phyloP scores from a whole-genome alignment of 768 basidiomycete species.

The Lactarius vividus region DNA sequence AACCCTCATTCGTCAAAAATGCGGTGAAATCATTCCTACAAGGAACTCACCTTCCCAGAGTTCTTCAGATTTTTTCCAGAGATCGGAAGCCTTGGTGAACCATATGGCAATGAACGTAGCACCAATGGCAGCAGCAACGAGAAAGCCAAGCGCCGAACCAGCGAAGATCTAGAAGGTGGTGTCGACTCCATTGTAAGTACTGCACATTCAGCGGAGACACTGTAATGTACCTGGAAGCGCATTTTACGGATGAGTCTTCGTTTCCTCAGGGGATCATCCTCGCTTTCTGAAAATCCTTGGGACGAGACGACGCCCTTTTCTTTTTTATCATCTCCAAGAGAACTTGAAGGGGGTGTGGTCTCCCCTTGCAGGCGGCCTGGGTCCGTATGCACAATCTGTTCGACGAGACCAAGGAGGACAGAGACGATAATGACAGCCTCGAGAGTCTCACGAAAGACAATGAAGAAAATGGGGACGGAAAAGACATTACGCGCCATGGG shows the following conservation, averaged over 20 bases:
- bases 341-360: neutral
- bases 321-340: neutral
- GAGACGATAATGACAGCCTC: slow-evolving; percentile 92
- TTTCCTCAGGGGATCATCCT: slow-evolving; percentile 32
- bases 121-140: slow-evolving; percentile 78
- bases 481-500: slow-evolving; percentile 74
- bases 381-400: slow-evolving; percentile 61
- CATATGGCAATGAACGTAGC: slow-evolving; percentile 92
- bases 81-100: slow-evolving; percentile 85
- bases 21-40: slow-evolving; percentile 1
- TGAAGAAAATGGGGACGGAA: slow-evolving; percentile 92
- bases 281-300: slow-evolving; percentile 21
- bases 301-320: slow-evolving; percentile 5
- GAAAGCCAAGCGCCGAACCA: slow-evolving; percentile 72
- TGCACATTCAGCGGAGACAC: neutral
- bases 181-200: neutral
- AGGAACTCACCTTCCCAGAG: slow-evolving; percentile 82
- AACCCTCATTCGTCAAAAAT: neutral
- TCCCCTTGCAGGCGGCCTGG: neutral
- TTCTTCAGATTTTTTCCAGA: slow-evolving; percentile 82
- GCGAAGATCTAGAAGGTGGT: slow-evolving; percentile 59
- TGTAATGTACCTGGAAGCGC: slow-evolving; percentile 53
- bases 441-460: slow-evolving; percentile 92
- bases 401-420: slow-evolving; percentile 86
- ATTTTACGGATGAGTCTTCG: slow-evolving; percentile 59